Evolutionary conservation across 805 yeast genomes (phyloP), one percentile per base, ranked within the genome.

Genomic region (Jamesozyma piceae): DNA sequence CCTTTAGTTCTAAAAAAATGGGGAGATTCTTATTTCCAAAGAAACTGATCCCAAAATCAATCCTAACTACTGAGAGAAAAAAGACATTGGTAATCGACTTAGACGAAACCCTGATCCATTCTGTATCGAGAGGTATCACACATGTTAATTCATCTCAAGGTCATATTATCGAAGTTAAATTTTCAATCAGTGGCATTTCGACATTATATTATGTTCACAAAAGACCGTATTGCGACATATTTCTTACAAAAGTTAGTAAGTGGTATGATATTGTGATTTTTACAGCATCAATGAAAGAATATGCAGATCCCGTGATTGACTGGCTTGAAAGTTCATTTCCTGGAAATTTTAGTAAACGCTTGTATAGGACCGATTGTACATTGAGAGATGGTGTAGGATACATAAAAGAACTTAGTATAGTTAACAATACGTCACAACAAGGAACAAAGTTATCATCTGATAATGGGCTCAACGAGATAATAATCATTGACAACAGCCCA

Each of bases 231-330:
- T 92, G 96, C 60, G 95, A 87, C 60, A 75, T 78, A 49, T 92
- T 92, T 55, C 68, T 92, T 21, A 69, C 76, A 45, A 80, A 80
- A 47, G 92, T 88, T 8, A 70, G 81, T 41, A 77, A 77, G 52
- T 90, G 97, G 97, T 92, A 76, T 64, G 82, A 87, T 51, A 67
- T 92, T 35, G 89, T 88, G 27, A 78, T 94, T 9, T 92, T 92
- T 68, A 92, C 98, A 0, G 98, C 98, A 2, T 82, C 95, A 32
- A 89, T 92, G 47, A 77, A 80, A 60, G 95, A 87, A 58, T 92
- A 92, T 56, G 97, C 98, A 0, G 98, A 92, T 56, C 97, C 98
- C 0, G 94, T 92, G 39, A 85, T 92, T 41, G 90, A 90, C 63
- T 85, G 89, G 79, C 68, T 90, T 18, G 97, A 90, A 60, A 71